Base-by-base conservation (phyloP, 495 filamentous ascomycete genomes). In the Aspergillus nanangensis region DNA sequence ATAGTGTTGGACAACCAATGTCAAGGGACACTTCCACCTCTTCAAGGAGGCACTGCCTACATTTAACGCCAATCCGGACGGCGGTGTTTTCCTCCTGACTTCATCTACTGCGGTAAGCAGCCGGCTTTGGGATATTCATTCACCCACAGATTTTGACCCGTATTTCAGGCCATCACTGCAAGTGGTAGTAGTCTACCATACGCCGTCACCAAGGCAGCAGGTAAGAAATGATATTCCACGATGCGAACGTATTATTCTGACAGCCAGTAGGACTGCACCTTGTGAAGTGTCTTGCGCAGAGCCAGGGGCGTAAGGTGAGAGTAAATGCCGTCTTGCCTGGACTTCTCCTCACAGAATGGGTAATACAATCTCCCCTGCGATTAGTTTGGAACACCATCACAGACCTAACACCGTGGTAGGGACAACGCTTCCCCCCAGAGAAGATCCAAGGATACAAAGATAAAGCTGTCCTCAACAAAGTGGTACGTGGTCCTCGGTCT, bases 321-420 rank as follows among this genome's bases (percentile, higher is more conserved):
- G 66, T 86, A 21, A 88, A 88, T 58, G 82, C 84, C 23, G 74
- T 85, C 0, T 60, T 82, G 36, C 85, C 85, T 3, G 83, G 84
- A 10, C 64, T 87, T 23, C 55, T 89, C 38, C 57, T 83, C 40
- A 90, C 86, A 5, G 85, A 89, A 63, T 89, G 86, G 86, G 83
- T 83, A 47, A 47, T 56, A 62, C 42, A 8, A n/a, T n/a, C n/a
- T 9, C 21, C 32, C 32, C 4, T 17, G 4, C 14, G 15, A 23
- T 41, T 34, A 10, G 14, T 14, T 11, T 7, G 7, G 9, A 20
- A 18, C 13, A 42, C 4, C 14, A 44, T 9, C 3, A 53, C 10
- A 35, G 1, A 41, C 24, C 43, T 48, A 45, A 53, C 17, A 18
- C 13, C 14, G 15, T 22, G 1, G 11, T 37, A 80, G 75, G 77